Base-by-base conservation (phyloP, 768 basidiomycete species). In the Auricularia heimuer region DNA sequence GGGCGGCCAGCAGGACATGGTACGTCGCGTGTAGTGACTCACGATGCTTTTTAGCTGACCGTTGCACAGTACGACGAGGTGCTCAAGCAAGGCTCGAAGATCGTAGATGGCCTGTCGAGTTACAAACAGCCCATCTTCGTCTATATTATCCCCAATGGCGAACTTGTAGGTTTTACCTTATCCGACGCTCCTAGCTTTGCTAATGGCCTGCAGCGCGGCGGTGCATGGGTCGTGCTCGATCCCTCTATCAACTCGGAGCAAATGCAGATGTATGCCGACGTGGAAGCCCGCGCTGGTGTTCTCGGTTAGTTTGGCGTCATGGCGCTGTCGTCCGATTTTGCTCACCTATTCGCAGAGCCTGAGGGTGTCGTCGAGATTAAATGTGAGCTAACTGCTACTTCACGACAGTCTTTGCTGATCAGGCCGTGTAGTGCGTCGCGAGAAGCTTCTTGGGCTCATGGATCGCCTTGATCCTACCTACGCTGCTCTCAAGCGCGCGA, bases 231-330 rank as follows among this genome's bases (percentile, higher is more conserved):
- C 69, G 97, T 99, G 1, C 85, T 99, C 54, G 97, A 99, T 75
- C 97, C 97, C 35, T 91, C 92, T 18, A 98, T 99, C 81, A 98
- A 98, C 78, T 80, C 88, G 2, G 87, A 92, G 70, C 93, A 97
- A 75, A 97, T 99, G 96, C 90, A 97, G 78, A 98, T 99, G 96
- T 98, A 94, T 71, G 96, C 95, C 33, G 97, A 98, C 72, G 86
- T 90, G 56, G 95, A 97, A 7, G 85, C 97, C 24, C 89, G 97
- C 64, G 97, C 94, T 56, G 97, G 97, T 81, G 93, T 99, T 36
- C 73, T 82, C 54, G 71, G 72, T 73, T 37, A 18, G 72, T 70
- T 12, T 33, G n/a, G 34, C 11, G 16, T 37, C 42, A 24, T 14
- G 44, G 33, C 16, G 37, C 44, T 29, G 12, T 34, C 10, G 7